Conservation (phyloP, 2,329 filamentous ascomycete species). For the Colletotrichum scovillei region DNA sequence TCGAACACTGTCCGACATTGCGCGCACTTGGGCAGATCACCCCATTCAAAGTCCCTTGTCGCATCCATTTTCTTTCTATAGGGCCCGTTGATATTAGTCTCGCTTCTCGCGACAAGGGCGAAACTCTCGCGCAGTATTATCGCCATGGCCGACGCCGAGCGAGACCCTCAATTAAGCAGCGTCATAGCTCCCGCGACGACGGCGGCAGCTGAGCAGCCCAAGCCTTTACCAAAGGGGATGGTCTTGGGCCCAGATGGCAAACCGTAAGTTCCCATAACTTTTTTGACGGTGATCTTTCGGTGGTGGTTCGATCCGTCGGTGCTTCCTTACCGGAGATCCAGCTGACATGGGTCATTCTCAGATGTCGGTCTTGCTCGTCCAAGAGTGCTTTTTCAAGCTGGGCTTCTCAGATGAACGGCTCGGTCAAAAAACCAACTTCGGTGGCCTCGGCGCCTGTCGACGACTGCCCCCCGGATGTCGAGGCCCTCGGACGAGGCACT, state of each 20-base stretch:
- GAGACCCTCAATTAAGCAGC: not conserved
- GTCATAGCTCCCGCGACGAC: not conserved
- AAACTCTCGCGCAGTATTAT: slow-evolving; percentile 44
- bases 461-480: slow-evolving; percentile 94
- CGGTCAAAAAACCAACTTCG: slow-evolving; percentile 47
- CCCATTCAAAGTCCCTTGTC: not conserved
- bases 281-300: not conserved
- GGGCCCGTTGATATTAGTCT: not conserved
- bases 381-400: slow-evolving; percentile 66
- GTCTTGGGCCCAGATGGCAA: slow-evolving; percentile 85
- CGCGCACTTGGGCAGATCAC: not conserved
- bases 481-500: slow-evolving; percentile 84
- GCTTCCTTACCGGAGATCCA: not conserved
- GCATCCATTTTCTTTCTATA: not conserved
- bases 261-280: slow-evolving; percentile 68
- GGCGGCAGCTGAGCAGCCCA: slow-evolving; percentile 49
- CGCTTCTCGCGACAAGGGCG: slow-evolving; percentile 68
- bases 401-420: slow-evolving; percentile 62
- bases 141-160: slow-evolving; percentile 19
- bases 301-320: not conserved
- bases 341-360: slow-evolving; percentile 45
- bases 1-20: not conserved
- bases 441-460: slow-evolving; percentile 48
- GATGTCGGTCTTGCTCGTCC: slow-evolving; percentile 77
- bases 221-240: slow-evolving; percentile 76